These are phyloP conservation scores for Saussurea involucrata DNA, from an alignment of 129 eudicot genomes.

Conservation along the genomic window DNA sequence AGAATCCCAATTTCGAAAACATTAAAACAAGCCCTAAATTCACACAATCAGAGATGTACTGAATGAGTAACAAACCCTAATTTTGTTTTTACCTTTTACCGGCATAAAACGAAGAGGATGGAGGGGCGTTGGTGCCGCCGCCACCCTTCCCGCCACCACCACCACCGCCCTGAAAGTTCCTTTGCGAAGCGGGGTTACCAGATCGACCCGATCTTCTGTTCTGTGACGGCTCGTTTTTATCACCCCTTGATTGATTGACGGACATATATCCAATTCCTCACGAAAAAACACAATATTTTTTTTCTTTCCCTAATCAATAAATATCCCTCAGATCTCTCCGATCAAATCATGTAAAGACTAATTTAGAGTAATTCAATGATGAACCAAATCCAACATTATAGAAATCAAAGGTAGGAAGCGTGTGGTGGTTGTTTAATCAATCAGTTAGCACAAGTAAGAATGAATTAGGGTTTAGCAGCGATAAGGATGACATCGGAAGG, in stretches of 20 bases:
- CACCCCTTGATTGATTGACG: constrained; percentile 81
- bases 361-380: not conserved
- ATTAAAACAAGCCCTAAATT: constrained; percentile 26
- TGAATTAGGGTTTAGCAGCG: constrained; percentile 30
- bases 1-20: not conserved
- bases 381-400: constrained; percentile 22
- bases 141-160: constrained; percentile 54
- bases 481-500: constrained; percentile 27
- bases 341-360: constrained; percentile 8
- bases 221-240: constrained; percentile 66
- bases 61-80: constrained; percentile 12
- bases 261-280: constrained; percentile 71
- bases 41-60: not conserved
- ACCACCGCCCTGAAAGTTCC: constrained; percentile 59
- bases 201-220: constrained; percentile 74
- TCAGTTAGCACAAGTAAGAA: constrained; percentile 29
- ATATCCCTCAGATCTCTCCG: constrained; percentile 30
- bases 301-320: constrained; percentile 5
- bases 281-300: constrained; percentile 12
- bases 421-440: constrained; percentile 18
- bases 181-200: constrained; percentile 40
- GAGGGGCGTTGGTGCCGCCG: constrained; percentile 44
- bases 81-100: constrained; percentile 42
- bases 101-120: constrained; percentile 32
- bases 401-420: not conserved